Evolutionary conservation across 2,329 filamentous ascomycete species (phyloP), one percentile per base, ranked within the genome.

Genomic region (Pseudodiploospora longispora): DNA sequence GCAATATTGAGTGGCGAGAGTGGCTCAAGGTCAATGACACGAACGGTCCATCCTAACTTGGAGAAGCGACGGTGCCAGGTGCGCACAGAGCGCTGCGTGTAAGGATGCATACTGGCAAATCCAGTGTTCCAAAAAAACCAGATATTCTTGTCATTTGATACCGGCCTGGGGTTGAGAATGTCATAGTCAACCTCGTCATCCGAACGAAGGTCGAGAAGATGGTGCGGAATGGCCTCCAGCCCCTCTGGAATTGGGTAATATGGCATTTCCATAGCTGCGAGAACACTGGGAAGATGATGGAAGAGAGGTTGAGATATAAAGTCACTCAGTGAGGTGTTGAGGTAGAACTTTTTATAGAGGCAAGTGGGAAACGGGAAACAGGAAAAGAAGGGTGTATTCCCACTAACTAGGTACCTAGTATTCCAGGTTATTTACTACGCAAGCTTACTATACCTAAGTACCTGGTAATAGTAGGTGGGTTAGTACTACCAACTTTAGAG

Each of bases 81-180:
- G 35, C 73, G 65, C 29, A 79, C 62, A 47, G 72, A 78, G 35
- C 76, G 73, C 46, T 71, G 60, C 4, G 69, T 64, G 54, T 77
- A 78, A 1, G 65, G 63, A 45, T 75, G 71, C 66, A 79, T 71
- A 28, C 57, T 59, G 3, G 50, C 36, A 51, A 68, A 72, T 29
- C 75, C 75, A 4, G 59, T 60, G 54, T 78, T 66, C 76, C 76
- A 80, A 59, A 76, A 80, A 54, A 77, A 75, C 67, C 74, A 80
- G 28, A 79, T 60, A 39, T 77, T 76, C 55, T 78, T 78, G 38
- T 69, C 65, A 30, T 59, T 55, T 0, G 59, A 54, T 29, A 71
- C 56, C 19, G 68, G 61, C 19, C 50, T 52, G 1, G 66, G 67
- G 41, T 69, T 54, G 1, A 66, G 51, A 30, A 76, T 50, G 8